Conservation (phyloP, 768 basidiomycete species). For the Atractiella rhizophila region DNA sequence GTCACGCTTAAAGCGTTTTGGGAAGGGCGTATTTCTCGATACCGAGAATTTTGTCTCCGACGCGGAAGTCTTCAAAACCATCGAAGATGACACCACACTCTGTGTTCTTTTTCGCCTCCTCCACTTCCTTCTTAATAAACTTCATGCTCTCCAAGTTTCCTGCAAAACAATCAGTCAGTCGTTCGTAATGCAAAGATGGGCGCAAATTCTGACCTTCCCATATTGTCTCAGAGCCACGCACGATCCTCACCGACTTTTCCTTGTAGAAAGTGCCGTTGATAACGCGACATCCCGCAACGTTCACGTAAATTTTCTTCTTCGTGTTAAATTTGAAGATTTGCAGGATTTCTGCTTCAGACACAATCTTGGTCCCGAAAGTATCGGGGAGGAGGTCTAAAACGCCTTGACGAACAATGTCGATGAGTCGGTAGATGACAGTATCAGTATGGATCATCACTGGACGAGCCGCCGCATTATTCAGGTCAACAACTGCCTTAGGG, state of each 20-base stretch:
- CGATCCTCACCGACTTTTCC: slow-evolving; percentile 40
- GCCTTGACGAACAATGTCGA: slow-evolving; percentile 53
- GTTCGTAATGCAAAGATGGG: not conserved
- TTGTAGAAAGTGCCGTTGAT: slow-evolving; percentile 54
- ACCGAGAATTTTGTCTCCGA: slow-evolving; percentile 58
- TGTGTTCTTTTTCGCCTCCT: slow-evolving; percentile 59
- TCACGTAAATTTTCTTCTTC: slow-evolving; percentile 38
- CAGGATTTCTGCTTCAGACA: slow-evolving; percentile 65
- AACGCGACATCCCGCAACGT: slow-evolving; percentile 74
- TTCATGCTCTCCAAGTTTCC: slow-evolving; percentile 59
- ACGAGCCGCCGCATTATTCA: slow-evolving; percentile 35
- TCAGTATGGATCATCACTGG: slow-evolving; percentile 42
- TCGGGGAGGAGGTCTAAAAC: slow-evolving; percentile 52
- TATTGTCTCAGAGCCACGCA: slow-evolving; percentile 38
- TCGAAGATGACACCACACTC: slow-evolving; percentile 71
- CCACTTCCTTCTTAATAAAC: slow-evolving; percentile 67
- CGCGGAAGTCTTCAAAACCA: slow-evolving; percentile 42
- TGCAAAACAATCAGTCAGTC: slow-evolving; percentile 18
- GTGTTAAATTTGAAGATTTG: slow-evolving; percentile 68
- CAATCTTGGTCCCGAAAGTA: slow-evolving; percentile 51
- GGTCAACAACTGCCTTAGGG: slow-evolving; percentile 40
- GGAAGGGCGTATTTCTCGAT: too few species aligned
- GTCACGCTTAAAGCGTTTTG: too few species aligned
- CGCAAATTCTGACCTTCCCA: slow-evolving; percentile 27
- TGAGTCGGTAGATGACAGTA: slow-evolving; percentile 72